phyloP scores from a whole-genome alignment of 2,329 filamentous ascomycete species.

The Pyrenophora seminiperda region DNA sequence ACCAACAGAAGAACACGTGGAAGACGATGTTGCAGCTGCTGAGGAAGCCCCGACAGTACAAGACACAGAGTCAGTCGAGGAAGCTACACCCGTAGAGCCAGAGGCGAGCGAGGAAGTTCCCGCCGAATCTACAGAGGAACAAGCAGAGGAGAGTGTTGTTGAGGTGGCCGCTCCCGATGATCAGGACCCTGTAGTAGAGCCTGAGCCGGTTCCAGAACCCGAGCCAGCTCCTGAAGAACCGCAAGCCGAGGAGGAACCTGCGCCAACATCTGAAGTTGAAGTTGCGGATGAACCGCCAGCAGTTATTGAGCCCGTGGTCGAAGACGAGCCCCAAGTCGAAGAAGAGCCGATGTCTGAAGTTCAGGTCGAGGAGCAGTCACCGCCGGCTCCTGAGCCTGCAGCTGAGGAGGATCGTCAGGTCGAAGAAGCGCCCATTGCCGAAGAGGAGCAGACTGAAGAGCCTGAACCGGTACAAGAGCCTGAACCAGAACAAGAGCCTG shows the following conservation, averaged over 20 bases:
- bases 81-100: constrained; percentile 1
- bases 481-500: constrained; percentile 3
- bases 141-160: constrained; percentile 1
- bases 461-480: not conserved
- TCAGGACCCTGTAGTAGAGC: not conserved
- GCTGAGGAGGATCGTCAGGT: not conserved
- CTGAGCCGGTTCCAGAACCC: not conserved
- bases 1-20: not conserved
- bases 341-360: not conserved
- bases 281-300: constrained; percentile 2
- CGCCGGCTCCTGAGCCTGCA: constrained; percentile 1
- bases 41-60: constrained; percentile 5
- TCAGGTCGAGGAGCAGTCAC: constrained; percentile 3
- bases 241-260: constrained; percentile 3
- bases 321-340: not conserved
- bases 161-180: not conserved
- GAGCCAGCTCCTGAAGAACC: not conserved
- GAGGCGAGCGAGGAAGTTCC: constrained; percentile 6
- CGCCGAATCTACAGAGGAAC: not conserved
- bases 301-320: not conserved
- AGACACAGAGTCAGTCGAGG: constrained; percentile 4
- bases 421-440: not conserved
- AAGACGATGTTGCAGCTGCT: not conserved
- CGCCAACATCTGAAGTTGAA: not conserved
- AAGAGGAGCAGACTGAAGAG: not conserved